Conservation (phyloP, 2,329 filamentous ascomycete genomes). For the Penicillium sclerotiorum region DNA sequence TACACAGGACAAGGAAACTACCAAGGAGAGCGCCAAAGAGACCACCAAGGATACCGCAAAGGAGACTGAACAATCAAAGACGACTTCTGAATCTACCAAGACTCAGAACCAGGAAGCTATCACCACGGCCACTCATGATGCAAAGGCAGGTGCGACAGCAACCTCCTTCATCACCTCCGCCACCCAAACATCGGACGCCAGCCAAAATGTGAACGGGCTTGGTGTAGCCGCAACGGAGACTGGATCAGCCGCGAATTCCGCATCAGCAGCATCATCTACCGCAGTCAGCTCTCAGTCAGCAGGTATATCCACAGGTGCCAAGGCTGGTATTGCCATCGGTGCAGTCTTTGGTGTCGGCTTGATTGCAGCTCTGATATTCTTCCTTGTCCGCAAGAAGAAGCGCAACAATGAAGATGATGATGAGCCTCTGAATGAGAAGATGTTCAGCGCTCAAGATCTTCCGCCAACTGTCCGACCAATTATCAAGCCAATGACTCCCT, state of each 20-base stretch:
- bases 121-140: slow-evolving; percentile 4
- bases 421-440: slow-evolving; percentile 67
- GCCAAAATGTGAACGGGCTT: slow-evolving; percentile 11
- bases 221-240: slow-evolving; percentile 1
- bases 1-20: slow-evolving; percentile 3
- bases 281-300: slow-evolving; percentile 25
- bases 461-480: slow-evolving; percentile 39
- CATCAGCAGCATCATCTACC: slow-evolving; percentile 28
- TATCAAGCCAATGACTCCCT: slow-evolving; percentile 39
- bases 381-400: slow-evolving; percentile 74
- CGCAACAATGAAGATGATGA: slow-evolving; percentile 54
- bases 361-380: slow-evolving; percentile 68
- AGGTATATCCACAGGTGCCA: slow-evolving; percentile 54
- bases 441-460: slow-evolving; percentile 33
- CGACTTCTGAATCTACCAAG: slow-evolving; percentile 13
- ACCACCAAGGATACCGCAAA: slow-evolving; percentile 11
- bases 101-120: slow-evolving; percentile 10
- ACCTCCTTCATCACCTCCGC: slow-evolving; percentile 13
- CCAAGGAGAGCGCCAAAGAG: slow-evolving; percentile 9
- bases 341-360: slow-evolving; percentile 70
- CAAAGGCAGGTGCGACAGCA: neutral
- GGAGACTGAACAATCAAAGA: slow-evolving; percentile 15
- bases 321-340: slow-evolving; percentile 84
- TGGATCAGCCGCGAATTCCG: slow-evolving; percentile 23
- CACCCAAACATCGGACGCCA: slow-evolving; percentile 17